Conservation (phyloP, 2,329 filamentous ascomycete genomes). For the Ascochyta koolunga region DNA sequence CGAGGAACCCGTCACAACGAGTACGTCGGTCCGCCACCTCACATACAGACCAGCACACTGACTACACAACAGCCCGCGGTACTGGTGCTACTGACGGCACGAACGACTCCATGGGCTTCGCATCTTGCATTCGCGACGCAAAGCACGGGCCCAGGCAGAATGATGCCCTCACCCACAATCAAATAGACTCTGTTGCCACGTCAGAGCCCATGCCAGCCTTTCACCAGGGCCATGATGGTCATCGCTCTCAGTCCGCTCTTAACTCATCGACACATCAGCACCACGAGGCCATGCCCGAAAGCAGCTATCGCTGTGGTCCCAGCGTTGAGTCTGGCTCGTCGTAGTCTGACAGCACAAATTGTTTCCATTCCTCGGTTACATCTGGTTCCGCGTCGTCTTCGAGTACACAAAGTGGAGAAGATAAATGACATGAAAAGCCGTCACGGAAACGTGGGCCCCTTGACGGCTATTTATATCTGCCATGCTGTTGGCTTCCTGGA, state of each 20-base stretch:
- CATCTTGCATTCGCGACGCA: slow-evolving; percentile 17
- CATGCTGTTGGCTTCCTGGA: slow-evolving; percentile 42
- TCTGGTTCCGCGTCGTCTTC: slow-evolving; percentile 9
- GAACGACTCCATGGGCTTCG: slow-evolving; percentile 23
- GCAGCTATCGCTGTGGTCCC: slow-evolving; percentile 35
- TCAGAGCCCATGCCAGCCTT: slow-evolving; percentile 24
- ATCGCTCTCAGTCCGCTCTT: slow-evolving; percentile 23
- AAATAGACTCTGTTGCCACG: not conserved
- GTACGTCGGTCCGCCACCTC: slow-evolving; percentile 9
- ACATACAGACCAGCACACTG: slow-evolving; percentile 14
- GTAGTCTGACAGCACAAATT: slow-evolving; percentile 32
- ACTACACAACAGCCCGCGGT: slow-evolving; percentile 26
- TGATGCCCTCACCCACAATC: slow-evolving; percentile 3
- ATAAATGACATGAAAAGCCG: slow-evolving; percentile 35
- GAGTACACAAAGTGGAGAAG: slow-evolving; percentile 20
- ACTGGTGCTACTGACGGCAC: slow-evolving; percentile 38
- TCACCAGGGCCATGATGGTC: slow-evolving; percentile 35
- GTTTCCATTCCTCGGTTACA: slow-evolving; percentile 9
- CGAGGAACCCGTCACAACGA: slow-evolving; percentile 14
- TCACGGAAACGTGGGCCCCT: slow-evolving; percentile 30
- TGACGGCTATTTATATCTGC: slow-evolving; percentile 38
- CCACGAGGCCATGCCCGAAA: slow-evolving; percentile 26
- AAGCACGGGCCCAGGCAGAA: slow-evolving; percentile 5
- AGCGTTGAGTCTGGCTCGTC: slow-evolving; percentile 36
- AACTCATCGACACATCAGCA: slow-evolving; percentile 22